A percentile compares a stretch with the other conserved stretches of the same genome.
Evolutionary conservation across 75 land plant genomes (phyloP).

Genomic region (Sequoia sempervirens): DNA sequence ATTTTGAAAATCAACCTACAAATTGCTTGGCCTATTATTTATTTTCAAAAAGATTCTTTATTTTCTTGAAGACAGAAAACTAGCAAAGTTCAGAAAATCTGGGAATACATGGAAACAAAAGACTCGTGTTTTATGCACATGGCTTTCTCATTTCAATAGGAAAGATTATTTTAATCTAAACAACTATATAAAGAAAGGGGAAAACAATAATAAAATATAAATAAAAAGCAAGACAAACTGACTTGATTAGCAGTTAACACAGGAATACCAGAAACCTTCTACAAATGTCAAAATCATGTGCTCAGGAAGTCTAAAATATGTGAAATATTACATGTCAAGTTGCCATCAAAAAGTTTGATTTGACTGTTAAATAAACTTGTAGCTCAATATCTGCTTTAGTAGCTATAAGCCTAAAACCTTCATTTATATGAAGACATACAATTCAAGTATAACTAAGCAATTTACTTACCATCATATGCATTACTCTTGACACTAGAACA

Average conservation of each 20-base stretch:
- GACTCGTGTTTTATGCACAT: neutral
- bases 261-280: neutral
- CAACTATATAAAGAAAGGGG: neutral
- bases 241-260: no score
- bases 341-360: neutral
- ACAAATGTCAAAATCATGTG: neutral
- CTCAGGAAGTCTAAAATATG: no score
- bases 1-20: neutral
- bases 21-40: neutral
- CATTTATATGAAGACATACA: neutral
- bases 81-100: neutral
- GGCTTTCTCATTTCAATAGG: neutral
- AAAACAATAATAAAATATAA: no score
- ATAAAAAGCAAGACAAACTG: no score
- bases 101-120: neutral
- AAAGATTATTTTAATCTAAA: neutral
- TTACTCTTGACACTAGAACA: neutral
- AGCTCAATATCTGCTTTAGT: neutral
- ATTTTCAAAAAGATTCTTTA: neutral
- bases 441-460: neutral
- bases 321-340: neutral
- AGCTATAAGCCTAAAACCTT: neutral
- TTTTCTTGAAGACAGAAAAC: neutral
- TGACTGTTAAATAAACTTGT: neutral
- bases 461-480: neutral